These are phyloP conservation scores for Rhodotorula toruloides DNA, from an alignment of 768 basidiomycete genomes.

Conservation along the genomic window DNA sequence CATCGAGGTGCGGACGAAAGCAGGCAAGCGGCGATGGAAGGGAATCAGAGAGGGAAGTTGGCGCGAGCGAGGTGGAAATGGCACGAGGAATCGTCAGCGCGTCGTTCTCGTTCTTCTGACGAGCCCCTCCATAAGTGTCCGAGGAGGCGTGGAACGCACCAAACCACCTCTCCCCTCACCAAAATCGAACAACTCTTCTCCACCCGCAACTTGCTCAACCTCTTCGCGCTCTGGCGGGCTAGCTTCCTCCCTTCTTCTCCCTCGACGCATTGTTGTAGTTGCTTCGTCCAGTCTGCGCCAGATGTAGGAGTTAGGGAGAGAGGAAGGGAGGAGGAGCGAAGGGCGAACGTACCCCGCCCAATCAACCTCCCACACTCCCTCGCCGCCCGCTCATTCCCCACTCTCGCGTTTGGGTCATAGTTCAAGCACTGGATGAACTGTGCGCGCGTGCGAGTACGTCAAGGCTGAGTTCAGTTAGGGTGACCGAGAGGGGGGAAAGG, in stretches of 20 bases:
- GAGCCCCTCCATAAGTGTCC: neutral
- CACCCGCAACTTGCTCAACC: slow-evolving; percentile 20
- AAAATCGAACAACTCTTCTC: slow-evolving; percentile 84
- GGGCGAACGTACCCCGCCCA: slow-evolving; percentile 51
- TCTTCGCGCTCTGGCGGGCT: neutral
- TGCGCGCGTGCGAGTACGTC: too few species aligned
- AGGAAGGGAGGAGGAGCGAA: neutral
- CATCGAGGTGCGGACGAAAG: too few species aligned
- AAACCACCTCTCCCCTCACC: slow-evolving; percentile 57
- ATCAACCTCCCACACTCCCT: slow-evolving; percentile 61
- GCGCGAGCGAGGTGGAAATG: too few species aligned
- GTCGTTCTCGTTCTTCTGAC: too few species aligned
- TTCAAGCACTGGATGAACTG: slow-evolving; percentile 76
- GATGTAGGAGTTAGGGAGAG: neutral
- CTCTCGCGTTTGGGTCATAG: slow-evolving; percentile 54
- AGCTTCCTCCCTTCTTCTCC: neutral
- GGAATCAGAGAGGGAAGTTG: neutral
- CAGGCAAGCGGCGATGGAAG: slow-evolving; percentile 54
- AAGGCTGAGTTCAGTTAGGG: neutral
- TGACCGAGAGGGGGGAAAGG: too few species aligned
- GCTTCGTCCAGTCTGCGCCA: neutral
- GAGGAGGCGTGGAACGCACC: neutral
- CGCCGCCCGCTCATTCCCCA: slow-evolving; percentile 65
- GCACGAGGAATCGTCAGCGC: neutral
- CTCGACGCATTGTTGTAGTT: neutral